Conservation (phyloP, 2,329 filamentous ascomycete genomes). For the Fusarium coffeatum region DNA sequence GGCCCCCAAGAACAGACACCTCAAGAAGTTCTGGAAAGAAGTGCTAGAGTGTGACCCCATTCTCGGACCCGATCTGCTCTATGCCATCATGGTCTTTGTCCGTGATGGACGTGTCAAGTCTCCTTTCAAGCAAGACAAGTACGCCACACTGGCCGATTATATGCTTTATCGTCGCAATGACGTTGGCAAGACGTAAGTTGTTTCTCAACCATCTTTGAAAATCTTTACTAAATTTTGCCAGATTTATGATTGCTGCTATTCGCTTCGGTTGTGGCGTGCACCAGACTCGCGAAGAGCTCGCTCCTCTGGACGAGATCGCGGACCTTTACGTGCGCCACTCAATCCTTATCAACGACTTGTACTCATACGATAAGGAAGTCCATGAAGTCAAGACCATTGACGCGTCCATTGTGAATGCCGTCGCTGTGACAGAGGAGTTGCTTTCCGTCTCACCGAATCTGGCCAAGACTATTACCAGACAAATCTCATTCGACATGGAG, state of each 20-base stretch:
- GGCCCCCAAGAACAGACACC: constrained; percentile 16
- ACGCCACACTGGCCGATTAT: constrained; percentile 7
- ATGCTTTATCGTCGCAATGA: constrained; percentile 14
- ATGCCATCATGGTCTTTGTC: constrained; percentile 6
- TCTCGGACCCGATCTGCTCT: constrained; percentile 11
- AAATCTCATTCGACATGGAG: constrained; percentile 16
- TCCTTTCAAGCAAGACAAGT: constrained; percentile 25
- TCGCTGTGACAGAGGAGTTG: constrained; percentile 11
- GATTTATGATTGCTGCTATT: constrained; percentile 27
- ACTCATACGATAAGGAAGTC: constrained; percentile 29
- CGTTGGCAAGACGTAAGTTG: constrained; percentile 9
- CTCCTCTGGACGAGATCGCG: constrained; percentile 6
- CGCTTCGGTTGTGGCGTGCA: constrained; percentile 15
- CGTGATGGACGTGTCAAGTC: constrained; percentile 17
- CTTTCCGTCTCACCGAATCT: background rate
- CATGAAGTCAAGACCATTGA: constrained; percentile 3
- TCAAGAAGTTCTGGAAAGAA: constrained; percentile 8
- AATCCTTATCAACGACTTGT: constrained; percentile 20
- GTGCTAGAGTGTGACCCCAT: constrained; percentile 9
- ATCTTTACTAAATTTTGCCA: background rate
- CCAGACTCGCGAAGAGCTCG: constrained; percentile 1
- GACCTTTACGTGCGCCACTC: constrained; percentile 20
- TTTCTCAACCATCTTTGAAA: fast-evolving
- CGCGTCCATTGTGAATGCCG: constrained; percentile 19
- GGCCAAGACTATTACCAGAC: constrained; percentile 10